phyloP scores from a whole-genome alignment of 2,329 filamentous ascomycete species.

The Diaporthe citrichinensis region DNA sequence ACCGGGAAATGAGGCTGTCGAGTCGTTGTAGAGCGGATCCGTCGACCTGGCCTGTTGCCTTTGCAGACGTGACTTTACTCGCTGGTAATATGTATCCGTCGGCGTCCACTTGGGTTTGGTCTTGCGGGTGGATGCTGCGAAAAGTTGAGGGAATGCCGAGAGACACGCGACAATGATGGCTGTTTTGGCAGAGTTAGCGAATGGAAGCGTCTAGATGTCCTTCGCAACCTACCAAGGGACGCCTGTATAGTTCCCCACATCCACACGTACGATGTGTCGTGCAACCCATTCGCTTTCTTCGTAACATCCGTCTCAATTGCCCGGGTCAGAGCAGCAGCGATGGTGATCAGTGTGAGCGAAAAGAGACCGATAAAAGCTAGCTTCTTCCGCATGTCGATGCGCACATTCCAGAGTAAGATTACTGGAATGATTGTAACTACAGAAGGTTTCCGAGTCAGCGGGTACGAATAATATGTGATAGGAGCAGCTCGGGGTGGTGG shows the following conservation, averaged over 20 bases:
- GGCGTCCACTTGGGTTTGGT: slow-evolving; percentile 12
- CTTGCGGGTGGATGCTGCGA: neutral
- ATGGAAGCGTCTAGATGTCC: neutral
- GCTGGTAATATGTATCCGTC: slow-evolving; percentile 11
- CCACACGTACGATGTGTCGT: neutral
- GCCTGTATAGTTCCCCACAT: slow-evolving; percentile 6
- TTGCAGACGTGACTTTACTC: neutral
- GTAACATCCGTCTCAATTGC: neutral
- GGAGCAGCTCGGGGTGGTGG: neutral
- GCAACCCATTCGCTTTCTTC: neutral
- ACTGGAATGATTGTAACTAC: slow-evolving; percentile 5
- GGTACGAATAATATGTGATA: no score
- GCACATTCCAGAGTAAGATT: slow-evolving; percentile 49
- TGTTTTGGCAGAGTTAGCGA: neutral
- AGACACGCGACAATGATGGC: slow-evolving; percentile 12
- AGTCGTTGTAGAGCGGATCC: neutral
- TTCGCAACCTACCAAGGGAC: neutral
- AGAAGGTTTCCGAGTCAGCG: neutral
- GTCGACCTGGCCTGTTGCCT: neutral
- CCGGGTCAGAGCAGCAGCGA: slow-evolving; percentile 6
- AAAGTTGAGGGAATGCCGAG: slow-evolving; percentile 22
- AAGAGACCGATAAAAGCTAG: slow-evolving; percentile 36
- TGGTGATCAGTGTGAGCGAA: slow-evolving; percentile 15
- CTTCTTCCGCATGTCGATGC: slow-evolving; percentile 50
- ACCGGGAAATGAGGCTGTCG: neutral